phyloP scores from a whole-genome alignment of 306 rosid species.

The cucumber (Cucumis sativus) region DNA sequence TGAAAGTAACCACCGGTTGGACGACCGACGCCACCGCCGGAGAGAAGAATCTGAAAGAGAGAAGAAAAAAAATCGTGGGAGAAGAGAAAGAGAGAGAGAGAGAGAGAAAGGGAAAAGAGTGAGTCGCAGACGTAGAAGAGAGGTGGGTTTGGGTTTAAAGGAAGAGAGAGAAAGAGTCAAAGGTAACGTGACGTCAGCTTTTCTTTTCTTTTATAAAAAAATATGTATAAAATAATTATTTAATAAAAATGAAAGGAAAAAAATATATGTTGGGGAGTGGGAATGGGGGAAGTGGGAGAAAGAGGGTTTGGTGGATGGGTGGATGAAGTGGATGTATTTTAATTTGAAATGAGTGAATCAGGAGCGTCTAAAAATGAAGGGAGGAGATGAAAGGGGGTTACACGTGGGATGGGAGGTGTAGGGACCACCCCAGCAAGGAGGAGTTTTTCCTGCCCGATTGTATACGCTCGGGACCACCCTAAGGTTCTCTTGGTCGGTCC shows the following conservation, averaged over 20 bases:
- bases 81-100: slow-evolving; percentile 3
- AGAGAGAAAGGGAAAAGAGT: neutral
- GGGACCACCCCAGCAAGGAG: slow-evolving; percentile 31
- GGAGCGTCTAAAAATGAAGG: slow-evolving; percentile 6
- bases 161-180: slow-evolving; percentile 45
- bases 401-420: slow-evolving; percentile 20
- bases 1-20: neutral
- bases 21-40: neutral
- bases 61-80: neutral
- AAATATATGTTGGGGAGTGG: neutral
- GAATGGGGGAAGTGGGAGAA: neutral
- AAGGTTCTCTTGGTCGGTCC: slow-evolving; percentile 30
- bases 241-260: neutral
- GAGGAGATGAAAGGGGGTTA: neutral
- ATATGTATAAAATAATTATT: too few relatives aligned
- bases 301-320: neutral
- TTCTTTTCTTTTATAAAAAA: slow-evolving; percentile 12
- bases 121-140: slow-evolving; percentile 16
- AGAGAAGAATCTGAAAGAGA: slow-evolving; percentile 2
- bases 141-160: slow-evolving; percentile 43
- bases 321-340: slow-evolving; percentile 3
- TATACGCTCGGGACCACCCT: slow-evolving; percentile 17
- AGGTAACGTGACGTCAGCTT: slow-evolving; percentile 62
- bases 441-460: slow-evolving; percentile 4
- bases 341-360: neutral